Evolutionary conservation across 2,329 filamentous ascomycete species (phyloP).

Genomic region (Penicillium capsulatum): DNA sequence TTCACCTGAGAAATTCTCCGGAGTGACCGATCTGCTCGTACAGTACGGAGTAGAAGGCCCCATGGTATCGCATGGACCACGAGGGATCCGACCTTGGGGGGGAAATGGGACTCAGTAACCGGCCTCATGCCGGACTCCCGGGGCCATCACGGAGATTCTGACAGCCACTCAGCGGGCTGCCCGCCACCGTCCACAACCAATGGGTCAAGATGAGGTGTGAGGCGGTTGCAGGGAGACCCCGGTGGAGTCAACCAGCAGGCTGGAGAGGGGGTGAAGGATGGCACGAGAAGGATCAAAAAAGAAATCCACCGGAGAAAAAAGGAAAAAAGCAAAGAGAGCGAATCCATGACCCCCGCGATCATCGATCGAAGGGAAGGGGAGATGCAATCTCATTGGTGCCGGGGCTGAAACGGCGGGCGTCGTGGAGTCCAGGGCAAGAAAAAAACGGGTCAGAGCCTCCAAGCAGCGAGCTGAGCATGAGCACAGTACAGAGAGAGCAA

Average conservation of each 20-base stretch:
- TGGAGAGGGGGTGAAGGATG: neutral
- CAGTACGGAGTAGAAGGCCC: too few relatives aligned
- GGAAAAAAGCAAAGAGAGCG: neutral
- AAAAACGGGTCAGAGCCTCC: too few relatives aligned
- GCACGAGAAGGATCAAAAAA: neutral
- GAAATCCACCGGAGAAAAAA: neutral
- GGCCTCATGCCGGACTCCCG: slow-evolving; percentile 27
- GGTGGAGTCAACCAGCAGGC: neutral
- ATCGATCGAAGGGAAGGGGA: slow-evolving; percentile 2
- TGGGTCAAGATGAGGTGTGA: slow-evolving; percentile 10
- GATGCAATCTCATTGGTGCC: neutral
- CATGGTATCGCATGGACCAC: neutral
- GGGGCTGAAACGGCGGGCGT: slow-evolving; percentile 2
- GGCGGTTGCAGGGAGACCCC: slow-evolving; percentile 1
- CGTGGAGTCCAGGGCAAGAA: too few relatives aligned
- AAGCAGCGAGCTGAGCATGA: too few relatives aligned
- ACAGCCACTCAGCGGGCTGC: slow-evolving; percentile 28
- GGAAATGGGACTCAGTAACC: slow-evolving; percentile 20
- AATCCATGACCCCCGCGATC: slow-evolving; percentile 3
- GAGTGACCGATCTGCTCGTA: neutral
- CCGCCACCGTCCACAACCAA: slow-evolving; percentile 23
- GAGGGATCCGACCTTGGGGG: slow-evolving; percentile 3
- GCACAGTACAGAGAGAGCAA: neutral
- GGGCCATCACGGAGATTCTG: slow-evolving; percentile 19
- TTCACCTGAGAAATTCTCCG: neutral